Evolutionary conservation across 2,329 filamentous ascomycete species (phyloP).

Genomic region (Alternaria dauci): DNA sequence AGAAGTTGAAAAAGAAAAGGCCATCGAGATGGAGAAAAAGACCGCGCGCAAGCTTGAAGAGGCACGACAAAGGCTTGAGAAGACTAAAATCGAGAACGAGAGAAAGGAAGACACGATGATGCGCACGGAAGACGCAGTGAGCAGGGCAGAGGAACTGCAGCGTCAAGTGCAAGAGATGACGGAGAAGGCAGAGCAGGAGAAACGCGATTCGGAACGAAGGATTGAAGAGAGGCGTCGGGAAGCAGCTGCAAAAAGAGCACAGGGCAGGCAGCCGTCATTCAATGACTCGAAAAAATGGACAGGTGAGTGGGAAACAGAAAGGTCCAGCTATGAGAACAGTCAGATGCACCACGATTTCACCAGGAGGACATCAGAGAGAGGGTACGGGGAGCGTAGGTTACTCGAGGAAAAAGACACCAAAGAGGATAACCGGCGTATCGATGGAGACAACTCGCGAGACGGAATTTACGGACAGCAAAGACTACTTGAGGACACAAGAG

Average conservation of each 20-base stretch:
- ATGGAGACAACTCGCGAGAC: neutral
- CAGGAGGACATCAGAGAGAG: neutral
- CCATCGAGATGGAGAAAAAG: neutral
- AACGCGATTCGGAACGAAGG: neutral
- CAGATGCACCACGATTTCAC: neutral
- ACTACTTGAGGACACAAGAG: neutral
- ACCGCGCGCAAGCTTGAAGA: neutral
- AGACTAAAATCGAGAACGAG: neutral
- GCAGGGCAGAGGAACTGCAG: neutral
- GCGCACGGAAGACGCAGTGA: constrained; percentile 1
- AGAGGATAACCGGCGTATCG: neutral
- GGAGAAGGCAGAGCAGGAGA: neutral
- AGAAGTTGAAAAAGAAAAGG: neutral
- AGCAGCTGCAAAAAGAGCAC: neutral
- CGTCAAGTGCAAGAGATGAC: neutral
- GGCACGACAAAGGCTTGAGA: neutral
- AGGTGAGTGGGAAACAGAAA: neutral
- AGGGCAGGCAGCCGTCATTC: neutral
- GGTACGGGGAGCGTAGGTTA: neutral
- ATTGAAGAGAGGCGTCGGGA: neutral
- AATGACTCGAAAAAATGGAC: neutral
- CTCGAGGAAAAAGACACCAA: neutral
- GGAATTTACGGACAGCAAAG: neutral
- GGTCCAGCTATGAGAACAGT: neutral
- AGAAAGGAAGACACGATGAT: neutral